These are phyloP conservation scores for Ambrosiella beaveri DNA, from an alignment of 2,329 filamentous ascomycete species.

Conservation along the genomic window DNA sequence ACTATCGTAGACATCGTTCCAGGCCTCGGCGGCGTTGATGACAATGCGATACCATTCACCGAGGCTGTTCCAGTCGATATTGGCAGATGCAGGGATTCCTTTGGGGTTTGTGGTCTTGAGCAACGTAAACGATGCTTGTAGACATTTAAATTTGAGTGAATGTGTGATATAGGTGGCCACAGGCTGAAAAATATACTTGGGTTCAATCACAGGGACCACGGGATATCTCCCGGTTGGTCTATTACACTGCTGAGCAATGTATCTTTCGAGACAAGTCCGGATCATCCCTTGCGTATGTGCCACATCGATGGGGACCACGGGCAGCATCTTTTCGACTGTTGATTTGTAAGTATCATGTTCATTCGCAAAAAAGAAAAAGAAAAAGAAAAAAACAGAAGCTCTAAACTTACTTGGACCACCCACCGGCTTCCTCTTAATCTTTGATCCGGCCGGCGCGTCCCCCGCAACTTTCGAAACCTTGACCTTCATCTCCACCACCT, in stretches of 20 bases:
- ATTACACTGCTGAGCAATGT: neutral
- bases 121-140: constrained; percentile 62
- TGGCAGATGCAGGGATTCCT: constrained; percentile 36
- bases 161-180: constrained; percentile 61
- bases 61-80: constrained; percentile 58
- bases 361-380: neutral
- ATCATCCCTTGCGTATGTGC: neutral
- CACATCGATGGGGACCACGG: neutral
- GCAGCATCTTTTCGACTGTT: no score
- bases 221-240: no score
- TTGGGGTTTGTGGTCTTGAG: neutral
- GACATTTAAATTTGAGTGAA: constrained; percentile 46
- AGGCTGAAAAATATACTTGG: constrained; percentile 43
- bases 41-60: constrained; percentile 58
- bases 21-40: constrained; percentile 48
- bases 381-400: neutral
- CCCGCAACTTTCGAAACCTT: neutral
- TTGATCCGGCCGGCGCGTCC: neutral
- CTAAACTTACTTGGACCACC: neutral
- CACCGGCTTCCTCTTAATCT: neutral
- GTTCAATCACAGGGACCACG: constrained; percentile 13
- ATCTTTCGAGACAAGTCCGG: neutral
- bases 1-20: constrained; percentile 26
- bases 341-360: neutral
- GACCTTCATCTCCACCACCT: neutral